Conservation (phyloP, 495 filamentous ascomycete genomes). For the Penicillium ochrochloron region DNA sequence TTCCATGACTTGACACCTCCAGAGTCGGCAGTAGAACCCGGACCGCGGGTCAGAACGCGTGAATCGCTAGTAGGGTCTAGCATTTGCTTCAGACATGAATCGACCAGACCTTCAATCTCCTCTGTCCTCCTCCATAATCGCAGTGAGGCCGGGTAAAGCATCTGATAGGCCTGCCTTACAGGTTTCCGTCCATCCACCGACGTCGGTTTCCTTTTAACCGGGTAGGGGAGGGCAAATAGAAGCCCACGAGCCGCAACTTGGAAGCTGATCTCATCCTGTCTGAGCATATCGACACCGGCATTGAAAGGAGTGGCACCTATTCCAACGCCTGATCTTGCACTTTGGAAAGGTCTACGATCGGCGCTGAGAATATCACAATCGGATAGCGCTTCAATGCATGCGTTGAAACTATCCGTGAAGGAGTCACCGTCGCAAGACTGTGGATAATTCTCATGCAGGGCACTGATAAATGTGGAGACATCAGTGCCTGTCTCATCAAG, state of each 20-base stretch:
- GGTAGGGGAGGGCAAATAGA: conserved; percentile 79
- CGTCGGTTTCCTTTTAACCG: conserved; percentile 68
- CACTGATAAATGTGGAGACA: conserved; percentile 83
- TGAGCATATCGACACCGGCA: conserved; percentile 69
- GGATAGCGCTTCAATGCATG: conserved; percentile 82
- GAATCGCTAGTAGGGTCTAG: conserved; percentile 30
- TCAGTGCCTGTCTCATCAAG: conserved; percentile 91
- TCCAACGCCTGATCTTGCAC: conserved; percentile 35
- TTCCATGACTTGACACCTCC: conserved; percentile 44
- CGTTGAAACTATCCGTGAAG: conserved; percentile 67
- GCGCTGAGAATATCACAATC: conserved; percentile 81
- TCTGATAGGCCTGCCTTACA: conserved; percentile 66
- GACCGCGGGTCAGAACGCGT: conserved; percentile 29
- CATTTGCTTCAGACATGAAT: conserved; percentile 61
- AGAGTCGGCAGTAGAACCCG: conserved; percentile 29
- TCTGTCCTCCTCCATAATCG: conserved; percentile 79
- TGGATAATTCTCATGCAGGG: conserved; percentile 92
- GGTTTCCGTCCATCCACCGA: conserved; percentile 34
- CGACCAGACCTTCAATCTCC: conserved; percentile 72
- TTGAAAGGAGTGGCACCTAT: conserved; percentile 48
- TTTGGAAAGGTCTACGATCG: conserved; percentile 31
- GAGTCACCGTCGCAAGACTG: conserved; percentile 73
- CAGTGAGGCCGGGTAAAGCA: conserved; percentile 84
- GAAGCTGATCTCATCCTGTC: conserved; percentile 91
- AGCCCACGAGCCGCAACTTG: conserved; percentile 85